Conservation (phyloP, 2,329 filamentous ascomycete genomes). For the Basipetospora chlamydospora region DNA sequence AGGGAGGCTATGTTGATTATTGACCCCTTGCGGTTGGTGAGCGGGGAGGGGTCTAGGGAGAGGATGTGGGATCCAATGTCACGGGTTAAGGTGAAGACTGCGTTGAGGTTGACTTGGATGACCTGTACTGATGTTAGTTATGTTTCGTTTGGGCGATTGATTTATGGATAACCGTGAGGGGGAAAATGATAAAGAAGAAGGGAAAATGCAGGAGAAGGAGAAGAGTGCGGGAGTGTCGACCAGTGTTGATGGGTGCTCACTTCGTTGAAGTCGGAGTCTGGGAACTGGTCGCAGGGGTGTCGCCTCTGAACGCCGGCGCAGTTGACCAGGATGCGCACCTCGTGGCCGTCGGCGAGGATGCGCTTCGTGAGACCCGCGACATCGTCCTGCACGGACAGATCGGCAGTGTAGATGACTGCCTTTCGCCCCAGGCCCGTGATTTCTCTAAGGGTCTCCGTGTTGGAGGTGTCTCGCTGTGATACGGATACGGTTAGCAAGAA, state of each 20-base stretch:
- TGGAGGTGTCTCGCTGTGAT: constrained; percentile 28
- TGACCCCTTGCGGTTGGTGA: constrained; percentile 44
- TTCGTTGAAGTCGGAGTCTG: constrained; percentile 61
- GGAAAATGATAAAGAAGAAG: not conserved
- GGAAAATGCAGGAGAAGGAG: not conserved
- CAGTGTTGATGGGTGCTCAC: constrained; percentile 18
- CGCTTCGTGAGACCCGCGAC: constrained; percentile 46
- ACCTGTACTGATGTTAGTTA: constrained; percentile 30
- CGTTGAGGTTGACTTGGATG: constrained; percentile 72
- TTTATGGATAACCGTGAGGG: too few relatives aligned
- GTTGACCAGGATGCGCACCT: constrained; percentile 68
- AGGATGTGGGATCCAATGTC: constrained; percentile 73
- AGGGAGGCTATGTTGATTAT: constrained; percentile 80
- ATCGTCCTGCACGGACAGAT: constrained; percentile 46
- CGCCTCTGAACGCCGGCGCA: constrained; percentile 76
- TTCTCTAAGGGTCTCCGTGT: constrained; percentile 39
- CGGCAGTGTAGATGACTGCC: constrained; percentile 52
- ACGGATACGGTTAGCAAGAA: too few relatives aligned
- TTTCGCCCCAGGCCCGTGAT: constrained; percentile 53
- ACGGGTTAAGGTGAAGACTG: constrained; percentile 65
- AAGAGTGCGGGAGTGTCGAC: too few relatives aligned
- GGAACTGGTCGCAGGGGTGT: constrained; percentile 62
- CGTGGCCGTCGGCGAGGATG: constrained; percentile 45
- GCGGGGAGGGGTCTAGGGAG: constrained; percentile 27
- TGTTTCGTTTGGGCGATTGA: too few relatives aligned